Evolutionary conservation across 129 eudicot genomes (phyloP), one percentile per base, ranked within the genome.

Genomic region (Apium graveolens): DNA sequence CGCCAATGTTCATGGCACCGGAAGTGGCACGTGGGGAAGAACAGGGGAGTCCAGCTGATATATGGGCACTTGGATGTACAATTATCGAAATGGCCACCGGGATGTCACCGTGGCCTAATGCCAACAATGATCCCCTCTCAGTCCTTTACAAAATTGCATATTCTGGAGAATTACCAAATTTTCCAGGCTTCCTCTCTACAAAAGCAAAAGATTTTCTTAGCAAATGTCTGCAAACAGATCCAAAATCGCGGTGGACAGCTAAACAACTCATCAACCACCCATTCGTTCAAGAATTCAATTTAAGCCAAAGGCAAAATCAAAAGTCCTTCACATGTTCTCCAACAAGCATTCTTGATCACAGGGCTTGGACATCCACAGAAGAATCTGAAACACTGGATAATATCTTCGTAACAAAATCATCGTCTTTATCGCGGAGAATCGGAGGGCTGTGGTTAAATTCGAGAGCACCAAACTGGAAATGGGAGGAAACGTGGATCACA

Each of bases 1-100:
- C 96, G 20, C 98, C 98, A 55, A 70, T 87, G 86, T 93, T 77
- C 70, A 90, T 93, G 96, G 89, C 94, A 44, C 96, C 96, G 2
- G 98, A 93, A 75, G 96, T 90, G 29, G 90, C 89, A 0, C 84
- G 92, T 12, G 94, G 98, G 35, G 92, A 89, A 79, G 88, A 89
- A 48, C 98, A 93, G 82, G 86, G 98, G 62, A 86, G 70, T 51
- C 72, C 89, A 26, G 92, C 94, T 48, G 98, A 93, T 80, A 75
- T 90, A 7, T 93, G 98, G 98, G 88, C 94, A 38, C 55, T 93
- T 4, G 98, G 98, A 32, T 93, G 96, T 84, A 93, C 91, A 17
- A 45, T 93, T 16, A 84, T 90, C 20, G 98, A 90, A 78, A 88
- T 93, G 98, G 80, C 86, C 53, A 90, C 94, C 1, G 96, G 96